Evolutionary conservation across 805 yeast genomes (phyloP).

Genomic region (Maudiozyma pseudohumilis): DNA sequence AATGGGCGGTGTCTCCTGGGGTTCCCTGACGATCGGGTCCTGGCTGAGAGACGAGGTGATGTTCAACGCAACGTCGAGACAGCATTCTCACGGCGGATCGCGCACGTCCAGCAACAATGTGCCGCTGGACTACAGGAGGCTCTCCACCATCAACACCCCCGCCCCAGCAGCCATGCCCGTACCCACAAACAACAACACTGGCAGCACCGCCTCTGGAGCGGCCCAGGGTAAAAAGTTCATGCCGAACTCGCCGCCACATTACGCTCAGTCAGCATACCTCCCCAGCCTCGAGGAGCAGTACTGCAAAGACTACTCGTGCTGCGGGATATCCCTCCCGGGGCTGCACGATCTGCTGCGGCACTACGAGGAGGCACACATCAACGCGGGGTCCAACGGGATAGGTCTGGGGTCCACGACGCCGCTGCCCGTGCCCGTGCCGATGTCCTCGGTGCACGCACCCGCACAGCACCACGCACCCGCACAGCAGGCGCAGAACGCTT

Average conservation of each 20-base stretch:
- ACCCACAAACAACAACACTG: constrained; percentile 10
- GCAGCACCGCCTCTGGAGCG: not conserved
- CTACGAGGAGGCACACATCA: constrained; percentile 91
- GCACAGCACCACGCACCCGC: no score
- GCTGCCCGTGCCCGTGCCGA: not conserved
- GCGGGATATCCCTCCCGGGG: constrained; percentile 87
- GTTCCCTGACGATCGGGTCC: constrained; percentile 86
- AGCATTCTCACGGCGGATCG: constrained; percentile 1
- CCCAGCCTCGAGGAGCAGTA: constrained; percentile 93
- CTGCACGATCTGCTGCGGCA: constrained; percentile 88
- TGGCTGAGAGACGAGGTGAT: constrained; percentile 93
- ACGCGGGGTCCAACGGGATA: constrained; percentile 40
- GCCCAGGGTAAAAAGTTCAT: not conserved
- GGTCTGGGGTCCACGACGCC: not conserved
- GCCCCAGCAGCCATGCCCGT: constrained; percentile 1
- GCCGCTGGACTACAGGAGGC: constrained; percentile 7
- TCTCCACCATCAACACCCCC: constrained; percentile 9
- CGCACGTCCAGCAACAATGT: not conserved
- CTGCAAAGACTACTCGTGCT: constrained; percentile 93
- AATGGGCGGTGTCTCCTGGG: constrained; percentile 97
- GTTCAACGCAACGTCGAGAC: constrained; percentile 28
- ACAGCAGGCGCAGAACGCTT: no score
- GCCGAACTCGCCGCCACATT: constrained; percentile 42
- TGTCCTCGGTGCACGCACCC: no score
- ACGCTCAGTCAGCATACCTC: constrained; percentile 62